These are phyloP conservation scores for Hordeum pubiflorum DNA, from an alignment of 202 grass and related monocot species.

Conservation along the genomic window DNA sequence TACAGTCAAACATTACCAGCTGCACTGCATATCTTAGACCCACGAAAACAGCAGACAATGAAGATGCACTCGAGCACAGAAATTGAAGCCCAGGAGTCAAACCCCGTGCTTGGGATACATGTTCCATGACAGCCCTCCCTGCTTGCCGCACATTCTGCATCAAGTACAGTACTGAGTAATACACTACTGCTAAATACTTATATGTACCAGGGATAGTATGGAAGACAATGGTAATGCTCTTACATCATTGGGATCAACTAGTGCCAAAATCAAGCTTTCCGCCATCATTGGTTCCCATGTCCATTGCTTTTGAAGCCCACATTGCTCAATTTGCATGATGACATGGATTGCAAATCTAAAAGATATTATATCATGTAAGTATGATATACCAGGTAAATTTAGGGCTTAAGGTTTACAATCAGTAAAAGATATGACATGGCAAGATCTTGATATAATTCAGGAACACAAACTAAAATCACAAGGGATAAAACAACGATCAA, in stretches of 20 bases:
- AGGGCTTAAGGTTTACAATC: background rate
- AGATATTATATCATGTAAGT: conserved; percentile 29
- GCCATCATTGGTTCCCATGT: conserved; percentile 82
- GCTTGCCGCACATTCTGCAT: conserved; percentile 78
- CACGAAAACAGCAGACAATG: conserved; percentile 62
- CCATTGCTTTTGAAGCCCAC: conserved; percentile 86
- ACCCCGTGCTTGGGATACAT: conserved; percentile 66
- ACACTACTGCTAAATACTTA: conserved; percentile 5
- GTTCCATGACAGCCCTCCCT: conserved; percentile 78
- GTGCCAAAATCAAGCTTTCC: conserved; percentile 84
- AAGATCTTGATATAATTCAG: conserved; percentile 9
- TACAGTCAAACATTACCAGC: conserved; percentile 49
- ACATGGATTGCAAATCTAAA: conserved; percentile 65
- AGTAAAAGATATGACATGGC: conserved; percentile 16
- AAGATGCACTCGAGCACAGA: conserved; percentile 74
- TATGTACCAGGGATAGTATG: conserved; percentile 11
- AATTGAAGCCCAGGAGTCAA: conserved; percentile 85
- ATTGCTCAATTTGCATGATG: conserved; percentile 72
- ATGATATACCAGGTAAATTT: conserved; percentile 14
- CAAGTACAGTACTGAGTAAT: conserved; percentile 16
- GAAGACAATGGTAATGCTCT: conserved; percentile 34
- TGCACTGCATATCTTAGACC: conserved; percentile 75
- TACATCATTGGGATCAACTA: conserved; percentile 88
- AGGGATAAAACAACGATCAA: conserved; percentile 18
- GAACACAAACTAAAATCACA: conserved; percentile 15